These are phyloP conservation scores for Colletotrichum scovillei DNA, from an alignment of 2,329 filamentous ascomycete species.

Conservation along the genomic window DNA sequence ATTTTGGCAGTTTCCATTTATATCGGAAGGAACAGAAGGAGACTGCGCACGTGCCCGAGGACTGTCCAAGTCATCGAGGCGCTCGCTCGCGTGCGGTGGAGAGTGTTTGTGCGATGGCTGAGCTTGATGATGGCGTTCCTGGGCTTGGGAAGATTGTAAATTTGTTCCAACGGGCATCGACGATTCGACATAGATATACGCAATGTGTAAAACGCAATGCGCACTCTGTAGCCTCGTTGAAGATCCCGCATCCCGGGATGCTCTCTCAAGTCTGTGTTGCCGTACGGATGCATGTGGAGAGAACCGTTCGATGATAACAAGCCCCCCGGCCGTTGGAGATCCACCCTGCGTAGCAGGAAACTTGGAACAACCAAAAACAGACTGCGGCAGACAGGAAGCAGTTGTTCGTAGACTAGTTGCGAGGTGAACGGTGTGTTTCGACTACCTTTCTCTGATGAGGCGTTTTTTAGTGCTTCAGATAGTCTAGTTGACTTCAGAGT, in stretches of 20 bases:
- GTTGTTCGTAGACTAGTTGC: not conserved
- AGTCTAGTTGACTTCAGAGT: not conserved
- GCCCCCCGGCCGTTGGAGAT: not conserved
- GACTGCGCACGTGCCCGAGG: not conserved
- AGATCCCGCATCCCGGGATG: not conserved
- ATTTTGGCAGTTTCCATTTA: not conserved
- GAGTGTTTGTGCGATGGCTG: not conserved
- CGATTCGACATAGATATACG: too few relatives aligned
- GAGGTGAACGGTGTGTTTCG: constrained; percentile 6
- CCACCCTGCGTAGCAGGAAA: not conserved
- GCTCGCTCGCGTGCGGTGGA: not conserved
- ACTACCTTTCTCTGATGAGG: not conserved
- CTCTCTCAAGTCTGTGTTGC: not conserved
- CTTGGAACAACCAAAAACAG: not conserved
- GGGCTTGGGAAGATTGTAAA: not conserved
- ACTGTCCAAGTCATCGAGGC: not conserved
- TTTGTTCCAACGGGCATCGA: not conserved
- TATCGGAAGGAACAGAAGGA: not conserved
- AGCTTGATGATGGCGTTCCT: not conserved
- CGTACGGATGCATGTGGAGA: not conserved
- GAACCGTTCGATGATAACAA: not conserved
- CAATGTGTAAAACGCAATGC: too few relatives aligned
- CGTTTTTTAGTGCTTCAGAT: not conserved
- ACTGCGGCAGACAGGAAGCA: not conserved
- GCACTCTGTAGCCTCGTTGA: not conserved